phyloP scores from a whole-genome alignment of 352 stramenopile genomes.

The Pythium plurisporium region DNA sequence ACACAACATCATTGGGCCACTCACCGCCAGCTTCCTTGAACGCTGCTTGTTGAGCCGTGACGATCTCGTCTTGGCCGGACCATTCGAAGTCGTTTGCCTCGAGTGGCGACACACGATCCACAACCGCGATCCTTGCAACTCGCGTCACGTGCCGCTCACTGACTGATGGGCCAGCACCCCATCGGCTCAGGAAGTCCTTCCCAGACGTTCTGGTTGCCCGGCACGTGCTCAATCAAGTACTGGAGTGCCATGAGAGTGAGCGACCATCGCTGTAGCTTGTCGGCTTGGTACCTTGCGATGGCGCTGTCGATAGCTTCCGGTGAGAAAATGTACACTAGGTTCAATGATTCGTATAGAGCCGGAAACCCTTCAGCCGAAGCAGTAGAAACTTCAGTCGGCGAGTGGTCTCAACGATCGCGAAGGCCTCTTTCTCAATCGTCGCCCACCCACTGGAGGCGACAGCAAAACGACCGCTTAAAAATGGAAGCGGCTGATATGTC shows the following conservation, averaged over 20 bases:
- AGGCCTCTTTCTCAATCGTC: conserved; percentile 24
- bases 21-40: background rate
- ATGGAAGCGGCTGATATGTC: conserved; percentile 15
- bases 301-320: background rate
- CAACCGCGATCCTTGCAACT: background rate
- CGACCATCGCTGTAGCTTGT: conserved; percentile 28
- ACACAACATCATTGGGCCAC: background rate
- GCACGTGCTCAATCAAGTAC: conserved; percentile 24
- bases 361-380: conserved; percentile 11
- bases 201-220: conserved; percentile 25
- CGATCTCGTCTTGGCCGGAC: conserved; percentile 5
- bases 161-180: background rate
- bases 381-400: conserved; percentile 20
- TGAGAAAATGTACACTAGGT: conserved; percentile 23
- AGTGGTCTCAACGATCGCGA: conserved; percentile 12
- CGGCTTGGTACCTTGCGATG: conserved; percentile 17
- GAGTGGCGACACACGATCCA: conserved; percentile 10
- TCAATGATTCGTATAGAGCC: conserved; percentile 23
- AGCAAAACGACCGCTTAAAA: conserved; percentile 19
- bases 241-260: conserved; percentile 16
- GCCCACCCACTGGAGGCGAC: conserved; percentile 4
- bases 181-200: conserved; percentile 22
- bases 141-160: background rate
- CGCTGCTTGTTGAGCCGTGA: background rate
- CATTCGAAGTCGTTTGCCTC: conserved; percentile 11